phyloP scores from a whole-genome alignment of 495 filamentous ascomycete species.

The Penicillium angulare region DNA sequence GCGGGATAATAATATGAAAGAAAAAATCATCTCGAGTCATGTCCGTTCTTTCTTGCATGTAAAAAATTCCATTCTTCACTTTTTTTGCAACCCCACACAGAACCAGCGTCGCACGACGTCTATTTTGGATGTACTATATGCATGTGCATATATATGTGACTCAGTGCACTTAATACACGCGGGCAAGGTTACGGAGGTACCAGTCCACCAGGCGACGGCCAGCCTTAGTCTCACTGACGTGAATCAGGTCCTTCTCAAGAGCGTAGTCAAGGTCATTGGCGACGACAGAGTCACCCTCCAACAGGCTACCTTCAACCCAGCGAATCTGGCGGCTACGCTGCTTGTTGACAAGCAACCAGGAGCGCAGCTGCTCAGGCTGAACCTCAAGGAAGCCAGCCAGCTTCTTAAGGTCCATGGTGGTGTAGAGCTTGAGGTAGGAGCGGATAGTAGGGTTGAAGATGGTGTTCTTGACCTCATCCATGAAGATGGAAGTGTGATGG shows the following conservation, averaged over 20 bases:
- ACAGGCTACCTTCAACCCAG: conserved; percentile 84
- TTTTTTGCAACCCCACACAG: conserved; percentile 18
- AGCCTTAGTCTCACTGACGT: conserved; percentile 98
- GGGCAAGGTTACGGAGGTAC: conserved; percentile 94
- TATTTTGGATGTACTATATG: conserved; percentile 2
- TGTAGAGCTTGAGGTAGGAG: conserved; percentile 98
- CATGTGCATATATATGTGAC: not conserved
- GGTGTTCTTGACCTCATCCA: conserved; percentile 99
- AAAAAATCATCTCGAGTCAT: conserved; percentile 37
- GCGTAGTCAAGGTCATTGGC: conserved; percentile 95
- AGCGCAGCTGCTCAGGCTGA: conserved; percentile 84
- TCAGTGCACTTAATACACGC: conserved; percentile 68
- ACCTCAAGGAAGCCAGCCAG: conserved; percentile 95
- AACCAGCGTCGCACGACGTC: too few species aligned
- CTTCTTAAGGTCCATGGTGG: conserved; percentile 98
- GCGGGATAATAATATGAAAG: conserved; percentile 28
- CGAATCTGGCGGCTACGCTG: conserved; percentile 94
- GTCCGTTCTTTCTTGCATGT: conserved; percentile 30
- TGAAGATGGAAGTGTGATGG: conserved; percentile 95
- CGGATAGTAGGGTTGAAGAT: conserved; percentile 87
- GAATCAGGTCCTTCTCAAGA: conserved; percentile 93
- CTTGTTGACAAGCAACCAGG: conserved; percentile 94
- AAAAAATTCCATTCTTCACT: conserved; percentile 23
- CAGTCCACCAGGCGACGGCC: conserved; percentile 95
- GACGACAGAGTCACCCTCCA: conserved; percentile 90